These are phyloP conservation scores for Leccinum angustisporum DNA, from an alignment of 1,284 basidiomycete genomes.

Conservation along the genomic window DNA sequence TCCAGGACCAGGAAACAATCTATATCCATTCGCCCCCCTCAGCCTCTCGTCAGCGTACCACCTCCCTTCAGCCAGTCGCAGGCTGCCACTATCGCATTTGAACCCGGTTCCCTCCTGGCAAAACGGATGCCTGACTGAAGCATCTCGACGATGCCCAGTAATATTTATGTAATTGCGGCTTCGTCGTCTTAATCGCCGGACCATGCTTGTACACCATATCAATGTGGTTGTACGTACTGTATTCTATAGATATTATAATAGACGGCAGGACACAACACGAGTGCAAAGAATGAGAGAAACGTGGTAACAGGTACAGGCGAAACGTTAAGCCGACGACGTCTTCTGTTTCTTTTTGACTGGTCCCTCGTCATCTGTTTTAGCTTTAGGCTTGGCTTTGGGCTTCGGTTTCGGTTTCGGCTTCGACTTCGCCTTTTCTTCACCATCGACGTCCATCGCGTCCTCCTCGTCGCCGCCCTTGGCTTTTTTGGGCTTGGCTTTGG, in stretches of 20 bases:
- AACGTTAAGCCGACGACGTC: slow-evolving; percentile 35
- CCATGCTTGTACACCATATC: slow-evolving; percentile 15
- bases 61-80: slow-evolving; percentile 37
- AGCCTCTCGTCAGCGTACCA: slow-evolving; percentile 34
- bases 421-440: slow-evolving; percentile 36
- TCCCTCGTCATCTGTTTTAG: slow-evolving; percentile 48
- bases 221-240: slow-evolving; percentile 24
- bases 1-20: slow-evolving; percentile 34
- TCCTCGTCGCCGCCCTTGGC: slow-evolving; percentile 34
- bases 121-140: slow-evolving; percentile 36
- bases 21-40: slow-evolving; percentile 31
- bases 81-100: slow-evolving; percentile 45
- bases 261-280: slow-evolving; percentile 4
- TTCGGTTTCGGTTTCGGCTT: slow-evolving; percentile 49
- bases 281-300: slow-evolving; percentile 1
- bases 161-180: slow-evolving; percentile 2
- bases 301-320: not conserved
- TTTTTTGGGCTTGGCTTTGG: slow-evolving; percentile 46
- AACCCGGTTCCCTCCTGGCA: slow-evolving; percentile 66
- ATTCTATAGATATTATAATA: slow-evolving; percentile 27
- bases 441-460: slow-evolving; percentile 44
- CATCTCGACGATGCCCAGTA: not conserved
- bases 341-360: slow-evolving; percentile 75
- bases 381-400: slow-evolving; percentile 45
- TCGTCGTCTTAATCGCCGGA: slow-evolving; percentile 5